These are phyloP conservation scores for Lipomyces anomalus DNA, from an alignment of 805 yeast species.

Conservation along the genomic window DNA sequence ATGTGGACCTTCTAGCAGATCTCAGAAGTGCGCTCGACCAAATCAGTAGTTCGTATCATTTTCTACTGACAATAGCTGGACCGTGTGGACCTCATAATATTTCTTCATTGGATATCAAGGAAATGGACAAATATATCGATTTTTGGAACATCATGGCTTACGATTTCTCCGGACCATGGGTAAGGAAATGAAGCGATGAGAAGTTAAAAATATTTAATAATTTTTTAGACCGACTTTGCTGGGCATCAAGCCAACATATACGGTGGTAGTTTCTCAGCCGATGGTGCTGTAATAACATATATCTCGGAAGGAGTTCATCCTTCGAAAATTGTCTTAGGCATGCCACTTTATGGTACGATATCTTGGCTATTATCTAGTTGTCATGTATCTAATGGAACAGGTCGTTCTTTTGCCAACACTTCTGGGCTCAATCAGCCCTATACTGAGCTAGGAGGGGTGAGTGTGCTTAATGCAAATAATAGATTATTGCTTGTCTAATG, in stretches of 20 bases:
- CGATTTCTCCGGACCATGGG: constrained; percentile 79
- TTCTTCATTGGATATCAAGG: constrained; percentile 39
- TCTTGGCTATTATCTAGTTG: too few species aligned
- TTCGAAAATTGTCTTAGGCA: constrained; percentile 63
- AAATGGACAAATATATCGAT: constrained; percentile 54
- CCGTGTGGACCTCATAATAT: constrained; percentile 52
- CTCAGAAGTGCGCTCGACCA: constrained; percentile 34
- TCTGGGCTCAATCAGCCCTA: constrained; percentile 41
- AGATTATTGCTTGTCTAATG: not conserved
- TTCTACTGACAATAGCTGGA: constrained; percentile 64
- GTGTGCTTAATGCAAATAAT: too few species aligned
- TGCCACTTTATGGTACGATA: constrained; percentile 94
- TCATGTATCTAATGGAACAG: too few species aligned
- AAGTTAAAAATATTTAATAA: too few species aligned
- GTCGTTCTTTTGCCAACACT: constrained; percentile 43
- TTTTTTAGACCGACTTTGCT: constrained; percentile 41
- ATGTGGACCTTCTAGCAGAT: constrained; percentile 40
- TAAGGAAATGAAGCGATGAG: too few species aligned
- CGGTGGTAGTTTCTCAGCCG: constrained; percentile 44
- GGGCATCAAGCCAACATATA: constrained; percentile 70
- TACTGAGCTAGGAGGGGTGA: too few species aligned
- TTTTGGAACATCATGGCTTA: constrained; percentile 90
- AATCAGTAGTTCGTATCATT: constrained; percentile 26
- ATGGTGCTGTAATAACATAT: constrained; percentile 45
- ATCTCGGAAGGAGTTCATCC: constrained; percentile 40